Conservation (phyloP, 116 monocot species). For the Papilionanthe hybrid region DNA sequence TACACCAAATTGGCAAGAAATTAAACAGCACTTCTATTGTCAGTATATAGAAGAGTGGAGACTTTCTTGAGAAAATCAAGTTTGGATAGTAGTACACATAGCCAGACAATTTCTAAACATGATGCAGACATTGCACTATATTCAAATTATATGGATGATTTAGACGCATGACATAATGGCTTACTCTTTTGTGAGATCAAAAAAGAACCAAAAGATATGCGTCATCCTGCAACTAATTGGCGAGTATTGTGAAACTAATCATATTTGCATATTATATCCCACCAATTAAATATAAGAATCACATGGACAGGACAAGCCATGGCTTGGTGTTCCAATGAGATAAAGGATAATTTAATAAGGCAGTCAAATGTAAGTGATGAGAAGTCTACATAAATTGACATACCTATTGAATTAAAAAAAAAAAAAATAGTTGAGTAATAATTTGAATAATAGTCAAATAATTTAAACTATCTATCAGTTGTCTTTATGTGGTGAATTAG, state of each 20-base stretch:
- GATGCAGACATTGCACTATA: conserved; percentile 14
- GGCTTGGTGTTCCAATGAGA: not conserved
- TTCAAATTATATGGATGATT: conserved; percentile 14
- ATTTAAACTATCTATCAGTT: not conserved
- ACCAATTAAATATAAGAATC: not conserved
- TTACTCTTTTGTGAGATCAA: not conserved
- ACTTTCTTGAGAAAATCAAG: not conserved
- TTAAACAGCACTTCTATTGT: not conserved
- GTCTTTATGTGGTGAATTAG: not conserved
- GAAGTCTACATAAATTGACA: conserved; percentile 7
- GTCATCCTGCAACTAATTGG: not conserved
- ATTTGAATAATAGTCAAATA: conserved; percentile 7
- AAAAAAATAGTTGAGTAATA: not conserved
- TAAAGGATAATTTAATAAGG: conserved; percentile 11
- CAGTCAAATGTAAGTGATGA: not conserved
- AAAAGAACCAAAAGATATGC: not conserved
- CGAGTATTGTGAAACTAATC: conserved; percentile 7
- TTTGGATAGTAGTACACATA: not conserved
- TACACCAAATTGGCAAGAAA: conserved; percentile 11
- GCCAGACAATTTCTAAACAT: not conserved
- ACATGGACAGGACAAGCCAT: conserved; percentile 1
- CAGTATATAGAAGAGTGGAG: conserved; percentile 7
- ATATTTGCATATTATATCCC: conserved; percentile 13
- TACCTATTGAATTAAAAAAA: not conserved
- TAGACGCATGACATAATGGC: not conserved